Percentiles rank a stretch among this genome's conserved stretches.
Evolutionary conservation across 306 rosid genomes (phyloP).

Genomic region (Erythrophleum fordii): DNA sequence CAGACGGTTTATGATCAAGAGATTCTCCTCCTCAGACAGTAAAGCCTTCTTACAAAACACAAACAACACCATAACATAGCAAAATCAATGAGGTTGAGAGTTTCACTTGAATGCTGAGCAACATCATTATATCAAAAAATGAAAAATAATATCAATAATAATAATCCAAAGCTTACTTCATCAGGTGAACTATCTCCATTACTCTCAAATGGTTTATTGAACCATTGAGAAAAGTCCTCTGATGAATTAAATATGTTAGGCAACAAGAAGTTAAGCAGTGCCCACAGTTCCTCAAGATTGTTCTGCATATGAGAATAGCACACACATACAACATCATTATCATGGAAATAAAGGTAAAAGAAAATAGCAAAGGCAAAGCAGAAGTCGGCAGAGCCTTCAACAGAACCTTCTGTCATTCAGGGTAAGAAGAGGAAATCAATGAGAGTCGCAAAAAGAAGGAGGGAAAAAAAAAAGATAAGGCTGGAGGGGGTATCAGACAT

Average conservation of each 20-base stretch:
- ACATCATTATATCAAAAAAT: constrained; percentile 28
- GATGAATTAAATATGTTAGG: constrained; percentile 98
- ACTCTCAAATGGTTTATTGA: constrained; percentile 97
- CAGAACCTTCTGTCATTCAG: constrained; percentile 28
- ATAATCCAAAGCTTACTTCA: constrained; percentile 60
- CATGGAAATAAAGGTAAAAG: constrained; percentile 11
- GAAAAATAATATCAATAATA: constrained; percentile 4
- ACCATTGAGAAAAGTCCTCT: constrained; percentile 98
- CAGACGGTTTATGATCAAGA: constrained; percentile 95
- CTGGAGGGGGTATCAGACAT: no score
- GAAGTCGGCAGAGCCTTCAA: constrained; percentile 9
- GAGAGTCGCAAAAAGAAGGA: not conserved
- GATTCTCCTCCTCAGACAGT: constrained; percentile 98
- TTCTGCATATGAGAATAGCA: constrained; percentile 64
- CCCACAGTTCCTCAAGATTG: constrained; percentile 99
- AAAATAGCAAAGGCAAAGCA: constrained; percentile 16
- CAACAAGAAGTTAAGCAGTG: constrained; percentile 93
- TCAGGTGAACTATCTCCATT: constrained; percentile 91
- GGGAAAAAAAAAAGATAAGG: no score
- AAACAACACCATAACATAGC: constrained; percentile 32
- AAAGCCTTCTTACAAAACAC: constrained; percentile 67
- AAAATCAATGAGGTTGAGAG: constrained; percentile 30
- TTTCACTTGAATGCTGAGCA: not conserved
- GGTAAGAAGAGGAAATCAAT: not conserved
- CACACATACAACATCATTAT: constrained; percentile 32